These are phyloP conservation scores for Pseudevernia furfuracea DNA, from an alignment of 495 filamentous ascomycete genomes.

Conservation along the genomic window DNA sequence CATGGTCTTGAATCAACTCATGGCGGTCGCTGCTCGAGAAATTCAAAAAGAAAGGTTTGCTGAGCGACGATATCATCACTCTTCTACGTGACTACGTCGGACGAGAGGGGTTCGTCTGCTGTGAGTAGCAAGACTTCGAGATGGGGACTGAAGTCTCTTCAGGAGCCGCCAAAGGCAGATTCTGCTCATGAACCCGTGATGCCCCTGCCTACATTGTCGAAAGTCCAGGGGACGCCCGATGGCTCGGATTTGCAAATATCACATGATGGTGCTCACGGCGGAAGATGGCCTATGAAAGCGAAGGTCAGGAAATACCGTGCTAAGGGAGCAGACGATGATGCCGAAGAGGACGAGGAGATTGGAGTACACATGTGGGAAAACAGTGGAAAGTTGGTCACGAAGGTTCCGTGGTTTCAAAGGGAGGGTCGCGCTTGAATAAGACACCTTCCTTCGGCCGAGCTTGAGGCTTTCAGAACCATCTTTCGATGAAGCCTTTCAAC, in stretches of 20 bases:
- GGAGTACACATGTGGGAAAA: slow-evolving; percentile 22
- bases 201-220: not conserved
- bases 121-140: slow-evolving; percentile 9
- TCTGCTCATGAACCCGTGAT: slow-evolving; percentile 6
- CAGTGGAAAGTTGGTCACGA: slow-evolving; percentile 13
- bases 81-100: slow-evolving; percentile 5
- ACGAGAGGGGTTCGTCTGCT: not conserved
- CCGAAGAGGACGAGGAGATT: slow-evolving; percentile 16
- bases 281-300: not conserved
- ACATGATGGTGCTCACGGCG: not conserved
- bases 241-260: not conserved
- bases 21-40: slow-evolving; percentile 24
- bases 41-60: slow-evolving; percentile 10
- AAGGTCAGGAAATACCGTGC: slow-evolving; percentile 10
- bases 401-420: slow-evolving; percentile 19
- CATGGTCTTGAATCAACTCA: slow-evolving; percentile 34
- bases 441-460: not conserved
- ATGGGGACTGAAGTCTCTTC: not conserved
- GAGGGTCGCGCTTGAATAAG: slow-evolving; percentile 1
- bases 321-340: not conserved
- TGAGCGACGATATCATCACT: slow-evolving; percentile 20
- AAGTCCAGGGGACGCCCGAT: not conserved
- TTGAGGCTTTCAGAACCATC: not conserved
- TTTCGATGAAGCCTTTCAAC: too few species aligned
- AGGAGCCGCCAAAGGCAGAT: not conserved